Evolutionary conservation across 495 filamentous ascomycete genomes (phyloP).

Genomic region (Coniosporium apollinis): DNA sequence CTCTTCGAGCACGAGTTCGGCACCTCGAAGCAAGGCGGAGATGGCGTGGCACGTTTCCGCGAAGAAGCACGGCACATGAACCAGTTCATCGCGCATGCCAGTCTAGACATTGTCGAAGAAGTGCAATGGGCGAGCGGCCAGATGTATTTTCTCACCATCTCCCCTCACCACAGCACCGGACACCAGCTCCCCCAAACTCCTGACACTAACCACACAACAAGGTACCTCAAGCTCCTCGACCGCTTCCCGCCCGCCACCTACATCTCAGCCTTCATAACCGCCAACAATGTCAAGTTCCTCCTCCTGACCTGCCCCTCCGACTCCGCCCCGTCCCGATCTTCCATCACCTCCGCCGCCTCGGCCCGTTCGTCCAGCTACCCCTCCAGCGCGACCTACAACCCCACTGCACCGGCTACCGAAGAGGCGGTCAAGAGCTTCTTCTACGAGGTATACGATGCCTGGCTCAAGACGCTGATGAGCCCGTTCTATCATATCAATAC

Average conservation of each 20-base stretch:
- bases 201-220: too few relatives aligned
- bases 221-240: conserved; percentile 92
- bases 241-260: conserved; percentile 81
- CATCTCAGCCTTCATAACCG: conserved; percentile 83
- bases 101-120: conserved; percentile 87
- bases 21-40: conserved; percentile 82
- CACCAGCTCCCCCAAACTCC: too few relatives aligned
- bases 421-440: conserved; percentile 92
- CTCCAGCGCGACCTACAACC: conserved; percentile 54
- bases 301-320: conserved; percentile 58
- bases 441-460: conserved; percentile 80
- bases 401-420: conserved; percentile 72
- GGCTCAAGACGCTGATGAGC: conserved; percentile 93
- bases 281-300: conserved; percentile 67
- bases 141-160: conserved; percentile 37
- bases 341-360: conserved; percentile 20
- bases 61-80: conserved; percentile 83
- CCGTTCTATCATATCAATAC: conserved; percentile 78
- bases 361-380: conserved; percentile 31
- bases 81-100: conserved; percentile 89
- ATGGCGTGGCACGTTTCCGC: conserved; percentile 74
- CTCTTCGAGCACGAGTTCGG: conserved; percentile 94
- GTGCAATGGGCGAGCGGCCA: conserved; percentile 73
- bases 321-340: conserved; percentile 22
- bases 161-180: conserved; percentile 1